Conservation (phyloP, 2,329 filamentous ascomycete genomes). For the Pseudogymnoascus sp. region DNA sequence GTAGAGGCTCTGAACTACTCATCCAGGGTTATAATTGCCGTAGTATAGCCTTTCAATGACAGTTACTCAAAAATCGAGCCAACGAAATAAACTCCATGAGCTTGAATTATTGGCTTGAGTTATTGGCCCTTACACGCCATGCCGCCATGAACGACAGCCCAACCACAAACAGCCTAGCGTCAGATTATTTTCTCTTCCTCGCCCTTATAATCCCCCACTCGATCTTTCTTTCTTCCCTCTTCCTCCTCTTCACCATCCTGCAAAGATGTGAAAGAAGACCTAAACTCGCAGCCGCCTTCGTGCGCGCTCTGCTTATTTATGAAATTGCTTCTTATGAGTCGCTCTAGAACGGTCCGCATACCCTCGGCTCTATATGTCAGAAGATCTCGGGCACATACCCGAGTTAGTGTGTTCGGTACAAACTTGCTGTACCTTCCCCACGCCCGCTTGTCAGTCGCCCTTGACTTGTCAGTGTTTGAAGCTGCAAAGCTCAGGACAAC, state of each 20-base stretch:
- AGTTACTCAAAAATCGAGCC: background rate
- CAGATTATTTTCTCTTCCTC: background rate
- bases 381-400: background rate
- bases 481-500: background rate
- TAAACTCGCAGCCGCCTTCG: background rate
- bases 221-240: background rate
- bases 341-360: background rate
- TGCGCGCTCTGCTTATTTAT: background rate
- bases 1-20: background rate
- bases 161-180: background rate
- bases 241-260: background rate
- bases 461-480: background rate
- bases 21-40: background rate
- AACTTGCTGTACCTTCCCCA: background rate
- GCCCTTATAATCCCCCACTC: background rate
- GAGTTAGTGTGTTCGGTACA: constrained; percentile 4
- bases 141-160: background rate
- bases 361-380: background rate
- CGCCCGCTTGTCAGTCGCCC: background rate
- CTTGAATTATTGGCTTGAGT: background rate
- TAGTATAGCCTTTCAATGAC: background rate
- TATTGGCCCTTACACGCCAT: background rate
- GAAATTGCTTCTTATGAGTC: background rate
- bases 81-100: background rate
- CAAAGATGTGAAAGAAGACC: background rate